Conservation (phyloP, 2,329 filamentous ascomycete genomes). For the Exophiala oligosperma region DNA sequence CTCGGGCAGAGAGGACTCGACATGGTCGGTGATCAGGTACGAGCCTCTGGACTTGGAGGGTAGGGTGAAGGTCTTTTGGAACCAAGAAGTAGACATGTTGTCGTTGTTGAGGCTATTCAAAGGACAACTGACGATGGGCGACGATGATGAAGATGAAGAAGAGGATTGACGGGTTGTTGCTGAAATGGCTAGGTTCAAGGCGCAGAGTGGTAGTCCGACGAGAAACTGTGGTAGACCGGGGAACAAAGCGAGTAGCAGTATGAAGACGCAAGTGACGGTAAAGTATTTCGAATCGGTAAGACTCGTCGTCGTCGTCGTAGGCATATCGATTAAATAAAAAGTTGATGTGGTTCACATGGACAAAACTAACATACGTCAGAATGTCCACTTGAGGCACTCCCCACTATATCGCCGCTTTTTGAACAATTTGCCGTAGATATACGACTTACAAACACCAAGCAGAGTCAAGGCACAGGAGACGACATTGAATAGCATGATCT, state of each 20-base stretch:
- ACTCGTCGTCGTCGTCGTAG: constrained; percentile 15
- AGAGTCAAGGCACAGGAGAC: not conserved
- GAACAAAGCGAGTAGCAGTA: constrained; percentile 24
- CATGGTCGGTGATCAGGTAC: constrained; percentile 82
- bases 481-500: not conserved
- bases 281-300: constrained; percentile 19
- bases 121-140: constrained; percentile 9
- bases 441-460: not conserved
- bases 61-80: constrained; percentile 81
- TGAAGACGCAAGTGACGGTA: constrained; percentile 18
- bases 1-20: constrained; percentile 73
- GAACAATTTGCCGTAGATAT: too few relatives aligned
- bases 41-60: constrained; percentile 75
- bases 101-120: not conserved
- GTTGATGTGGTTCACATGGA: not conserved
- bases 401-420: too few relatives aligned
- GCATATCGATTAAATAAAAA: constrained; percentile 19
- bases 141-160: not conserved
- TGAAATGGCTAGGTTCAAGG: not conserved
- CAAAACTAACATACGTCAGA: not conserved
- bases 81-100: constrained; percentile 57
- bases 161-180: not conserved
- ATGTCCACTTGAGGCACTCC: too few relatives aligned
- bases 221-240: constrained; percentile 27
- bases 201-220: constrained; percentile 20